Base-by-base conservation (phyloP, 169 alveolate genomes). In the Blepharisma undulans region DNA sequence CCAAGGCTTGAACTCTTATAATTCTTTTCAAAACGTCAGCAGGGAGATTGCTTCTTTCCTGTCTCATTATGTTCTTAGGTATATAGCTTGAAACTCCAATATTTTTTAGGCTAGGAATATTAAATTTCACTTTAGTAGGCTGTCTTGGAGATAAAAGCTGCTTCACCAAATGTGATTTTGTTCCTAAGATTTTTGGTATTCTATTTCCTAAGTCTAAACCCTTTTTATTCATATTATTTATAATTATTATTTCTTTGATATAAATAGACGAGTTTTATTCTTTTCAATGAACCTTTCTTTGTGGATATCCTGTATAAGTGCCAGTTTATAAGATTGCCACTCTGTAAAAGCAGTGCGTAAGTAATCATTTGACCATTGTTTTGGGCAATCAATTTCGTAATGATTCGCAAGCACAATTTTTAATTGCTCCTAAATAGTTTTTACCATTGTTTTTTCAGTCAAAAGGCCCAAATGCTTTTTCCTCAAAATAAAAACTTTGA, bases 371-470 rank as follows among this genome's bases (percentile, higher is more conserved):
- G 74, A 48, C 77, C 79, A 84, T 34, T 84, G 74, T 36, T 84
- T 84, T 32, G 89, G 89, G 77, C 89, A 84, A 76, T 84, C 89
- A 60, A 48, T 21, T 84, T 84, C 89, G 18, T 84, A 36, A 34
- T n/a, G 33, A 21, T 84, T 48, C 21, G 77, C 60, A 21, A 34
- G 36, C 12, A 84, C 33, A 22, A 84, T 59, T 84, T 84, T 60
- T 72, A 34, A 33, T 48, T 84, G 33, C 14, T 22, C 89, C 89
- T 84, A 84, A 60, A 36, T 78, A 78, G 16, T 1, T 0, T 29
- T 27, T 78, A 29, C 60, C 34, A 78, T 21, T 29, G 36, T 22
- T 59, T 84, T 76, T 84, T 84, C 77, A 14, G 89, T 22, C 12
- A 84, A 76, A 21, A 84, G 30, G 29, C 33, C 33, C 10, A 48